Percentiles rank a stretch among this genome's conserved stretches.
Conservation (phyloP, 768 basidiomycete genomes). For the Erythrobasidium yunnanense region DNA sequence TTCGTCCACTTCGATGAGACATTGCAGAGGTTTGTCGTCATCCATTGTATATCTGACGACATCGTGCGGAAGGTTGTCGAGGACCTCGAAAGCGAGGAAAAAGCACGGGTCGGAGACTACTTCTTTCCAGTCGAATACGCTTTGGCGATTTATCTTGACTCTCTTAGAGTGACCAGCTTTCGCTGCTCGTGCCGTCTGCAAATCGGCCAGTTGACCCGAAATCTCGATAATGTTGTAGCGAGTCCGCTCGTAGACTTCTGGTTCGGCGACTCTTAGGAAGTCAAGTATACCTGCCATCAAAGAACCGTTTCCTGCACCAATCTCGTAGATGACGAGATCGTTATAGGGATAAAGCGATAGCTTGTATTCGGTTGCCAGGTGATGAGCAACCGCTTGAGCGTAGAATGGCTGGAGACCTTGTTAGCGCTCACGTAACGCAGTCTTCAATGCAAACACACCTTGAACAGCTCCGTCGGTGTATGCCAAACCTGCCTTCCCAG, state of each 20-base stretch:
- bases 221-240: constrained; percentile 93
- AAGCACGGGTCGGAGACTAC: constrained; percentile 75
- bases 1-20: constrained; percentile 63
- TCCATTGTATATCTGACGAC: constrained; percentile 76
- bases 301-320: constrained; percentile 95
- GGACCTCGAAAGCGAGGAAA: constrained; percentile 85
- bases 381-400: constrained; percentile 77
- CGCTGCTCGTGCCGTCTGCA: constrained; percentile 48
- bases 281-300: constrained; percentile 79
- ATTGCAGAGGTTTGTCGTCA: constrained; percentile 68
- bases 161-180: constrained; percentile 45
- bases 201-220: constrained; percentile 59
- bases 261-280: constrained; percentile 62
- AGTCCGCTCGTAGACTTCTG: constrained; percentile 86
- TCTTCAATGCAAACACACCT: constrained; percentile 49
- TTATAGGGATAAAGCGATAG: constrained; percentile 92
- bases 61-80: constrained; percentile 46
- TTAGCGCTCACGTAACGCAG: too few relatives aligned
- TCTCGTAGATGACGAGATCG: constrained; percentile 90
- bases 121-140: constrained; percentile 73
- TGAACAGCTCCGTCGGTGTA: constrained; percentile 93
- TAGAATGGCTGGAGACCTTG: constrained; percentile 68
- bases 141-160: constrained; percentile 60
- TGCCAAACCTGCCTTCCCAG: constrained; percentile 74
- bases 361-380: constrained; percentile 81